These are phyloP conservation scores for Lipomyces sp. DNA, from an alignment of 805 yeast genomes.

Conservation along the genomic window DNA sequence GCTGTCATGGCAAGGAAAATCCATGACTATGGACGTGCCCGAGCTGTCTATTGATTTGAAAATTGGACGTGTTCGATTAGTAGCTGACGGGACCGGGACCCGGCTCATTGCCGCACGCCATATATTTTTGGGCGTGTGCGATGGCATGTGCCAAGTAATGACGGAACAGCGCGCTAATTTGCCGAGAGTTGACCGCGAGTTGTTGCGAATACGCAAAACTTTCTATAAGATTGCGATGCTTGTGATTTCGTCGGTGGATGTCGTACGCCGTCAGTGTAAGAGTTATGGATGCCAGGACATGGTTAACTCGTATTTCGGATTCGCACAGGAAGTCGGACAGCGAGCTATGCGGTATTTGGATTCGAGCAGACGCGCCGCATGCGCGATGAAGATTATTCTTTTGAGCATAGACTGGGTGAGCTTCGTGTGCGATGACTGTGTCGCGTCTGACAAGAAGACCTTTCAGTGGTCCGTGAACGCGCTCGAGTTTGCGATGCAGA, in stretches of 20 bases:
- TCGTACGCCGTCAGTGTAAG: conserved; percentile 50
- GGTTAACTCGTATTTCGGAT: conserved; percentile 68
- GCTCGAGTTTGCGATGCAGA: conserved; percentile 90
- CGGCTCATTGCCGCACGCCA: conserved; percentile 55
- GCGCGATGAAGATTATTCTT: conserved; percentile 68
- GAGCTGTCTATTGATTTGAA: conserved; percentile 49
- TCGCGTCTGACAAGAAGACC: conserved; percentile 84
- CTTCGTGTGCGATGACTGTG: conserved; percentile 90
- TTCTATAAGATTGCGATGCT: conserved; percentile 66
- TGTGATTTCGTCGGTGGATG: conserved; percentile 58
- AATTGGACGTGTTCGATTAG: conserved; percentile 63
- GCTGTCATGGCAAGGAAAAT: conserved; percentile 84
- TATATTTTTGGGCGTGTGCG: conserved; percentile 55
- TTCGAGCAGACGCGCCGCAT: conserved; percentile 59
- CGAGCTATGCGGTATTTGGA: conserved; percentile 61
- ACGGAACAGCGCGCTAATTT: conserved; percentile 68
- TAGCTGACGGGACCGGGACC: conserved; percentile 65
- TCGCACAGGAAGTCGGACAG: conserved; percentile 77
- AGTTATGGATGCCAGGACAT: conserved; percentile 69
- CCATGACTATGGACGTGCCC: conserved; percentile 49
- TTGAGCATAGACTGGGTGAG: conserved; percentile 87
- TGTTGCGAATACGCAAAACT: conserved; percentile 60
- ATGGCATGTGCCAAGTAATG: conserved; percentile 46
- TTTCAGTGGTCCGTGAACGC: conserved; percentile 97
- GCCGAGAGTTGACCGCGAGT: conserved; percentile 67